Evolutionary conservation across 225 moss, liverwort and hornwort species (phyloP), one percentile per base, ranked within the genome.

Genomic region (Pseudoscleropodium purum): DNA sequence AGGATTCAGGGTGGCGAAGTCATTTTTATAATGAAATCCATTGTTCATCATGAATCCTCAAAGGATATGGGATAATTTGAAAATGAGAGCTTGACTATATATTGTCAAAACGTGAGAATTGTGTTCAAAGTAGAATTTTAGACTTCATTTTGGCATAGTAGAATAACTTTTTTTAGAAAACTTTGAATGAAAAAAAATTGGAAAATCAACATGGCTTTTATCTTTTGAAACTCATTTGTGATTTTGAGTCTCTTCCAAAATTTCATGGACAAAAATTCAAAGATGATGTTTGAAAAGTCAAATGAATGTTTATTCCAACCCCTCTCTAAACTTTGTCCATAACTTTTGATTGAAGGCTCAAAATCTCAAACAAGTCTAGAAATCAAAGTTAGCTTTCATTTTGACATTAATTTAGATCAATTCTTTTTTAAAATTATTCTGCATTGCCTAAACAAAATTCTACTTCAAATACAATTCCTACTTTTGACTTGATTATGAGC

Each of bases 151-250:
- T 73, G 9, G 43, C 16, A 73, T 15, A 9, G 0, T 16, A 43
- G 3, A 43, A 43, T 15, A 41, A 26, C 5, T 41, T 41, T 13
- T 24, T 15, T 2, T 3, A 25, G 7, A 8, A 39, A 24, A 24
- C 4, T 24, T 24, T 24, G 7, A 70, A 24, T 0, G 7, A 12
- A 24, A 26, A 4, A 41, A 70, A 24, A 1, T 15, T 70, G 7
- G 2, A 1, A 25, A 13, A 25, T 70, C 0, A 8, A 70, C 0
- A 4, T 70, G 6, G 8, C 0, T 70, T 14, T 7, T 7, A 70
- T 68, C 1, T 68, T 2, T 0, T 10, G 11, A 68, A 37, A 9
- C 0, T 3, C 7, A 0, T 24, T 39, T 39, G 4, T 25, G 1
- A 69, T 23, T 69, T n/a, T 24, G 4, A n/a, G 1, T 13, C 37